Conservation (phyloP, 2,329 filamentous ascomycete genomes). For the Sarocladium strictum region DNA sequence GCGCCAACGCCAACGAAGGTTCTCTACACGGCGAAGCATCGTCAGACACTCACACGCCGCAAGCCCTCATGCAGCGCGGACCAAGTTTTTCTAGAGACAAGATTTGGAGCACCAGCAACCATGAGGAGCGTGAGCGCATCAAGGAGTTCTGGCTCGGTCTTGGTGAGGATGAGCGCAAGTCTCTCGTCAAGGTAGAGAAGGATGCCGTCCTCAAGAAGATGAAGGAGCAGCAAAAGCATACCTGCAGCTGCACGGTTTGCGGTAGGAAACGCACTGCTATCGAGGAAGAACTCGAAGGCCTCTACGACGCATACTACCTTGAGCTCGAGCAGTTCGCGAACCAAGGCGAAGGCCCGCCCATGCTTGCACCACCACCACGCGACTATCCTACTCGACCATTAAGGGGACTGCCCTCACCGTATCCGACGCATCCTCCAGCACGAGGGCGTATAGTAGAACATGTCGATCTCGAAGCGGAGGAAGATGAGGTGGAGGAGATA, state of each 20-base stretch:
- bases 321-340: conserved; percentile 97
- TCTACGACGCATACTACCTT: conserved; percentile 98
- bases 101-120: conserved; percentile 95
- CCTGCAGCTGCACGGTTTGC: conserved; percentile 95
- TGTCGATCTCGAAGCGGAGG: conserved; percentile 49
- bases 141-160: conserved; percentile 97
- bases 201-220: conserved; percentile 97
- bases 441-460: conserved; percentile 69
- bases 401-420: conserved; percentile 51
- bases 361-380: conserved; percentile 40
- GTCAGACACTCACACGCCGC: background rate
- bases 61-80: conserved; percentile 12
- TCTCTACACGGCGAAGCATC: background rate
- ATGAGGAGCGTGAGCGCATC: conserved; percentile 93
- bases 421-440: conserved; percentile 62
- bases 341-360: conserved; percentile 62
- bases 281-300: conserved; percentile 92
- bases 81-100: conserved; percentile 64
- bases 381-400: conserved; percentile 56
- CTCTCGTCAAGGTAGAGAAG: conserved; percentile 95
- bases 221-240: conserved; percentile 99
- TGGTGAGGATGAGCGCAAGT: conserved; percentile 90
- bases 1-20: conserved; percentile 12
- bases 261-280: conserved; percentile 94
- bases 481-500: conserved; percentile 38